These are phyloP conservation scores for Oryza meyeriana DNA, from an alignment of 176 grass and related monocot genomes.

Conservation along the genomic window DNA sequence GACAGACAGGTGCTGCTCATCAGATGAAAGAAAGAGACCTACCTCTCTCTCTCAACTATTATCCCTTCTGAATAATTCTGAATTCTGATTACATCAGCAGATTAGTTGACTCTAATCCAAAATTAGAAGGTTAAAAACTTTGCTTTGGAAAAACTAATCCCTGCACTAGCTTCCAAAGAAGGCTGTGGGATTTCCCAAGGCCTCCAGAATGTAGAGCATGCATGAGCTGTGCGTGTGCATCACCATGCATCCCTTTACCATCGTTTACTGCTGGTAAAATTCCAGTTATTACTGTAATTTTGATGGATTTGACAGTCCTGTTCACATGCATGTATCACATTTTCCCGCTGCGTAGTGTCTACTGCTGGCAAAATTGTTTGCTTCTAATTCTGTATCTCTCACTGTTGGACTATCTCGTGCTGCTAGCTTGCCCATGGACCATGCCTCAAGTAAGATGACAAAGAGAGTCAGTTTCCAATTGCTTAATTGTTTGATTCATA, in stretches of 20 bases:
- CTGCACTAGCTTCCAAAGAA: neutral
- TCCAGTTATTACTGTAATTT: neutral
- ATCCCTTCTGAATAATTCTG: neutral
- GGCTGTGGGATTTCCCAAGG: neutral
- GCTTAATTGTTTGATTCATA: neutral
- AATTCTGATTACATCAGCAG: neutral
- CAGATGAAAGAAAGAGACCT: neutral
- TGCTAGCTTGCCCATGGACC: neutral
- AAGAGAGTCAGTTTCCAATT: neutral
- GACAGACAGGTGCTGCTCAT: conserved; percentile 30
- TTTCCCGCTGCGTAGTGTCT: neutral
- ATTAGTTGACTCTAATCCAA: conserved; percentile 15
- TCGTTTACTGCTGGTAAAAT: neutral
- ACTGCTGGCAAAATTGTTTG: neutral
- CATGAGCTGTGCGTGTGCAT: conserved; percentile 1
- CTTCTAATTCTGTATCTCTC: neutral
- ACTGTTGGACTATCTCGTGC: neutral
- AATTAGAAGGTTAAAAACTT: conserved; percentile 1
- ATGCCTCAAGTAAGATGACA: neutral
- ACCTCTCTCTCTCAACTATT: neutral
- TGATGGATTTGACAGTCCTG: neutral
- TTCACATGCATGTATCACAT: neutral
- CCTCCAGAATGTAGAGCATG: neutral
- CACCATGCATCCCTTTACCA: neutral
- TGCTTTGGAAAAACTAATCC: neutral